A percentile compares a stretch with the other conserved stretches of the same genome.
Conservation (phyloP, 805 yeast species). For the Zygosaccharomyces bisporus region DNA sequence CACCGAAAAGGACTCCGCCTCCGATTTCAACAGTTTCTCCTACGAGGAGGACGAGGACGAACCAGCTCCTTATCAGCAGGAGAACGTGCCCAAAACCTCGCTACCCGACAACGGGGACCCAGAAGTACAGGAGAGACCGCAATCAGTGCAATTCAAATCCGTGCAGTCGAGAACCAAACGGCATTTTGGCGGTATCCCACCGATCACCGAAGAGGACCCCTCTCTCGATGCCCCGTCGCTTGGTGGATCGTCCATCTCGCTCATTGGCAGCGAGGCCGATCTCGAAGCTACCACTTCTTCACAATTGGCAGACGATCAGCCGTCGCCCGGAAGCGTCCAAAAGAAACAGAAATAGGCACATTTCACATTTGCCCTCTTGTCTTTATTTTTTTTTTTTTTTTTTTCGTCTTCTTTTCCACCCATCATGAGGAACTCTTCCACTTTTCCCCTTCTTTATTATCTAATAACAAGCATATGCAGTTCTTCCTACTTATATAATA, state of each 20-base stretch:
- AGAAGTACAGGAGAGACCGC: constrained; percentile 16
- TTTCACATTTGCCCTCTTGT: not conserved
- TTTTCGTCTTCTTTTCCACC: not conserved
- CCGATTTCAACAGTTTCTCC: constrained; percentile 31
- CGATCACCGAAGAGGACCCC: constrained; percentile 31
- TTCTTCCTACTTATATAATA: not conserved
- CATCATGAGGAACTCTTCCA: too few species aligned
- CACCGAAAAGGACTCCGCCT: constrained; percentile 24
- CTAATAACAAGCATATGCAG: not conserved
- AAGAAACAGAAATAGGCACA: not conserved
- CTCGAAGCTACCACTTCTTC: not conserved
- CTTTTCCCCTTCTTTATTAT: not conserved
- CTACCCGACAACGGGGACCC: not conserved
- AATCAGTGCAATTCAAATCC: constrained; percentile 33
- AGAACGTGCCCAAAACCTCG: not conserved
- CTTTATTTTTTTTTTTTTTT: not conserved
- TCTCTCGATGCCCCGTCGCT: constrained; percentile 26
- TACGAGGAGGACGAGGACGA: constrained; percentile 24
- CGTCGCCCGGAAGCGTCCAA: not conserved
- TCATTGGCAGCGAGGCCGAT: not conserved
- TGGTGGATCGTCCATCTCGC: constrained; percentile 11
- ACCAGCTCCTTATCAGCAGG: constrained; percentile 2
- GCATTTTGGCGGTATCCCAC: constrained; percentile 31
- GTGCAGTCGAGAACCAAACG: constrained; percentile 24
- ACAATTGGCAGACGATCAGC: not conserved